These are phyloP conservation scores for Cercospora sp. DNA, from an alignment of 2,329 filamentous ascomycete species.

Conservation along the genomic window DNA sequence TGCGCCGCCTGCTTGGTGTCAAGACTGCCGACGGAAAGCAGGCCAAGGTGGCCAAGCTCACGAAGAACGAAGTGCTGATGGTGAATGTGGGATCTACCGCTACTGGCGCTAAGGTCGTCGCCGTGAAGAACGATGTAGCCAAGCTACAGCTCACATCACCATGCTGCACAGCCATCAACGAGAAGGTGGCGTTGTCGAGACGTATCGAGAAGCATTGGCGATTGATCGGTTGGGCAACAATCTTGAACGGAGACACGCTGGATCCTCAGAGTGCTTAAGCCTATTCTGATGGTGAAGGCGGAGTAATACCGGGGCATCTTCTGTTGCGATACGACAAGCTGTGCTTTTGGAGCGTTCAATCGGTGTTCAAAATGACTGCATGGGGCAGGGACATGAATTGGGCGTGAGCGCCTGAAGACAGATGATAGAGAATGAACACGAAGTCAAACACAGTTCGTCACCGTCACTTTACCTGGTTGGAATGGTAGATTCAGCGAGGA, in stretches of 20 bases:
- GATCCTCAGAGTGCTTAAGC: constrained; percentile 22
- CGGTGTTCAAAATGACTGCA: constrained; percentile 16
- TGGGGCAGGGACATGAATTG: not conserved
- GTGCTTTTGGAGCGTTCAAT: constrained; percentile 12
- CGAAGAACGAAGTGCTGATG: constrained; percentile 99
- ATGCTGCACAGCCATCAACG: constrained; percentile 93
- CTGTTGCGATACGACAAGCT: constrained; percentile 2
- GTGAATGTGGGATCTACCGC: constrained; percentile 98
- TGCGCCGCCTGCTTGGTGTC: constrained; percentile 90
- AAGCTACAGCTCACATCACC: constrained; percentile 82
- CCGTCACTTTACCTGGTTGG: not conserved
- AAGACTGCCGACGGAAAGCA: constrained; percentile 98
- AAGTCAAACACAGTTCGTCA: not conserved
- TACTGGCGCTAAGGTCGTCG: constrained; percentile 94
- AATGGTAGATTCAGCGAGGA: not conserved
- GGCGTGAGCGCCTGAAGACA: not conserved
- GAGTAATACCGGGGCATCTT: not conserved
- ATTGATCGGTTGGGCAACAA: constrained; percentile 72
- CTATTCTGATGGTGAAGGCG: constrained; percentile 1
- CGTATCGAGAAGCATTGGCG: constrained; percentile 99
- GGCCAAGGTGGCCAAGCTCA: constrained; percentile 96
- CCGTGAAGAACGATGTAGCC: constrained; percentile 95
- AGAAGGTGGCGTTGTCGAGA: constrained; percentile 94
- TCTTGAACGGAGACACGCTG: constrained; percentile 30
- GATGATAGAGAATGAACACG: constrained; percentile 13